Conservation (phyloP, 2,329 filamentous ascomycete species). For the Aurifilum marmelostoma region DNA sequence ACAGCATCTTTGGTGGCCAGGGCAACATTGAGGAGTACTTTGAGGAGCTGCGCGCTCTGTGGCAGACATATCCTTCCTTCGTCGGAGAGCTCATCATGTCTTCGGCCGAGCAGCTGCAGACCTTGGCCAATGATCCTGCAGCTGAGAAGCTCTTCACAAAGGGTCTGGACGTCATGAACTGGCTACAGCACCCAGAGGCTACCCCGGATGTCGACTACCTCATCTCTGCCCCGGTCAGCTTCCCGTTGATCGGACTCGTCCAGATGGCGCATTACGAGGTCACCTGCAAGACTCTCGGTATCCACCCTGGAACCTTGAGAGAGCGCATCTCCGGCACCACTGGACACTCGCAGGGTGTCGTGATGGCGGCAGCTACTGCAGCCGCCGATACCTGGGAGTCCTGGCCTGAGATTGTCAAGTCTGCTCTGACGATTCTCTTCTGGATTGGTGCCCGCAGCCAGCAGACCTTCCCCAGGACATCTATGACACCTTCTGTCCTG, state of each 20-base stretch:
- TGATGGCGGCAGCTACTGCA: constrained; percentile 89
- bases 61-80: constrained; percentile 88
- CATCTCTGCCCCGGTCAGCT: constrained; percentile 91
- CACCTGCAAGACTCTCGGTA: constrained; percentile 87
- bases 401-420: constrained; percentile 77
- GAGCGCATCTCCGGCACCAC: constrained; percentile 86
- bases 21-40: constrained; percentile 99
- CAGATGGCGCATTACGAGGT: constrained; percentile 96
- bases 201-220: constrained; percentile 95
- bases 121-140: constrained; percentile 77
- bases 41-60: constrained; percentile 90
- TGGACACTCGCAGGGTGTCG: constrained; percentile 94
- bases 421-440: constrained; percentile 90
- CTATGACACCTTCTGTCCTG: constrained; percentile 84
- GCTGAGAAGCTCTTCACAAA: constrained; percentile 97
- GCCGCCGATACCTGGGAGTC: constrained; percentile 92
- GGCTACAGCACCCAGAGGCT: constrained; percentile 85
- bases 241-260: constrained; percentile 93
- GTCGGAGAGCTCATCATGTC: constrained; percentile 81
- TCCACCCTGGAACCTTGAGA: constrained; percentile 85
- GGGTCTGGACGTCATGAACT: constrained; percentile 91
- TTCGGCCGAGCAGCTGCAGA: constrained; percentile 85
- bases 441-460: constrained; percentile 98
- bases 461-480: constrained; percentile 94
- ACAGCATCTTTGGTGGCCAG: constrained; percentile 94